These are phyloP conservation scores for Graphilbum sp. DNA, from an alignment of 2,329 filamentous ascomycete species.

Conservation along the genomic window DNA sequence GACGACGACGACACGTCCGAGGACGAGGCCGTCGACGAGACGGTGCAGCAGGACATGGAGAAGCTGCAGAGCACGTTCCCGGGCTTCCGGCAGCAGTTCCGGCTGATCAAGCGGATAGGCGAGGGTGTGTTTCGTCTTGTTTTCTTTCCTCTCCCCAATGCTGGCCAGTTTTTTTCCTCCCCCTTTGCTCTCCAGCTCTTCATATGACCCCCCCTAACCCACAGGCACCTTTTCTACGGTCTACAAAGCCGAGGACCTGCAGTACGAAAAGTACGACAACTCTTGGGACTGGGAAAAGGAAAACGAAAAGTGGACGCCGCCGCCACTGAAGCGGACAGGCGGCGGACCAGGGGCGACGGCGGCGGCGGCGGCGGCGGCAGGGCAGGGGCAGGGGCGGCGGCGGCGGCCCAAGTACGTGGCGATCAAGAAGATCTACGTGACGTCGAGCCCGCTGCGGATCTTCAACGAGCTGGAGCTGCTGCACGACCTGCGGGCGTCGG, in stretches of 20 bases:
- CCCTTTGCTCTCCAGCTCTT: neutral
- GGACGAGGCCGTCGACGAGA: constrained; percentile 46
- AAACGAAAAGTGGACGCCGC: constrained; percentile 50
- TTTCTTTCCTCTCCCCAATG: neutral
- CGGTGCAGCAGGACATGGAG: constrained; percentile 72
- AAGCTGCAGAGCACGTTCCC: constrained; percentile 69
- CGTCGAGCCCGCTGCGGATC: constrained; percentile 82
- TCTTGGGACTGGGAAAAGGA: constrained; percentile 67
- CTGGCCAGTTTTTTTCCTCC: neutral
- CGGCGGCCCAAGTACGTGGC: constrained; percentile 65
- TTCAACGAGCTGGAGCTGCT: constrained; percentile 92
- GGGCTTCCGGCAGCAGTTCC: constrained; percentile 69
- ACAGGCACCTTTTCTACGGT: constrained; percentile 94
- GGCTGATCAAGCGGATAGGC: constrained; percentile 89
- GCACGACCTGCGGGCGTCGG: constrained; percentile 67
- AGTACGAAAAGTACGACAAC: constrained; percentile 71
- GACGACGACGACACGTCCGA: constrained; percentile 36
- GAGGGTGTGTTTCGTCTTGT: constrained; percentile 46
- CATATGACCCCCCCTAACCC: neutral
- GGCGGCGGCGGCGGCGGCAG: constrained; percentile 5
- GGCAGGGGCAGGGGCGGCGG: constrained; percentile 14
- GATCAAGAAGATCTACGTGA: constrained; percentile 99
- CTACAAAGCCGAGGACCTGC: constrained; percentile 91
- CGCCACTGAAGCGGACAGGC: constrained; percentile 37
- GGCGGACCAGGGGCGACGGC: neutral